phyloP scores from a whole-genome alignment of 2,329 filamentous ascomycete genomes.

The Cytospora piceicola region DNA sequence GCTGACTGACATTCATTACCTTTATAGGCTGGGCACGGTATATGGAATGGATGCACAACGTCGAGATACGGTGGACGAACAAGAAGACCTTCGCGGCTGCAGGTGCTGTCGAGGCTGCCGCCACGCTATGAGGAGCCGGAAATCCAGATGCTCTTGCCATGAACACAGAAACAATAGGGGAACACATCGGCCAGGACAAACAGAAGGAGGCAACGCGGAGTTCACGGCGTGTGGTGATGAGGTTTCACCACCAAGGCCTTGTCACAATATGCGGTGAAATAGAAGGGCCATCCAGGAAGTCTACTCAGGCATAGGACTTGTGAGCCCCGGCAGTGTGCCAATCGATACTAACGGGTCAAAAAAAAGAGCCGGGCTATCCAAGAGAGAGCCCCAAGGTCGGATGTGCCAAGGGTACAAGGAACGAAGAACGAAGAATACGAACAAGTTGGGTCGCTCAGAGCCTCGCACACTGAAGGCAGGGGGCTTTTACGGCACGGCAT shows the following conservation, averaged over 20 bases:
- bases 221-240: neutral
- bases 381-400: neutral
- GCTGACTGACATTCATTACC: conserved; percentile 30
- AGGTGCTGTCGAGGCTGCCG: conserved; percentile 65
- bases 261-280: neutral
- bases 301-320: neutral
- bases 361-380: neutral
- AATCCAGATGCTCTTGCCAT: neutral
- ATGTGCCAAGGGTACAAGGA: neutral
- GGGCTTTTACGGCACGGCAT: neutral
- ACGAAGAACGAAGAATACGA: neutral
- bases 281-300: neutral
- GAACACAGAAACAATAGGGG: neutral
- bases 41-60: conserved; percentile 90
- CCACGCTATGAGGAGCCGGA: conserved; percentile 49
- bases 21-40: conserved; percentile 82
- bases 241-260: neutral
- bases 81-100: conserved; percentile 65
- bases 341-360: neutral
- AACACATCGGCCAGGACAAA: neutral
- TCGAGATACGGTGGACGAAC: conserved; percentile 71
- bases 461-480: neutral
- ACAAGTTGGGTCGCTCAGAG: neutral
- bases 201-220: neutral
- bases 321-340: neutral